These are phyloP conservation scores for Lagenaria siceraria DNA, from an alignment of 306 rosid genomes.

Conservation along the genomic window DNA sequence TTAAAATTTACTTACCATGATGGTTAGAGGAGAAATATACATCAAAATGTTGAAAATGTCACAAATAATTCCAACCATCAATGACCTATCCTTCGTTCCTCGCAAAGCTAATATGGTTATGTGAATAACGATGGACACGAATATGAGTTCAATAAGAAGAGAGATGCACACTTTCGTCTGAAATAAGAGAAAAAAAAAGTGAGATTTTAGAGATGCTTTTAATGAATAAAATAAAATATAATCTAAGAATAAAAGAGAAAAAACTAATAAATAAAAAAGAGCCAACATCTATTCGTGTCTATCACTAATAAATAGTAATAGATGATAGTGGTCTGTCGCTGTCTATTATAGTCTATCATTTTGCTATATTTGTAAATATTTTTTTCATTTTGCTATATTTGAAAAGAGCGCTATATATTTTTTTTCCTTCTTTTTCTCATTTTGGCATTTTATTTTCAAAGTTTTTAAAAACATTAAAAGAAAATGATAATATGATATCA, in stretches of 20 bases:
- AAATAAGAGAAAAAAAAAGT: background rate
- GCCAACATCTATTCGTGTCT: too few relatives aligned
- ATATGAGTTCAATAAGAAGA: conserved; percentile 16
- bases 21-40: conserved; percentile 11
- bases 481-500: too few relatives aligned
- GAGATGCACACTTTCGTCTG: conserved; percentile 29
- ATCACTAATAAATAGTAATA: too few relatives aligned
- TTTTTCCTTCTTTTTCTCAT: too few relatives aligned
- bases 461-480: too few relatives aligned
- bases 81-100: conserved; percentile 26
- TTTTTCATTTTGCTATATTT: too few relatives aligned
- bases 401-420: too few relatives aligned
- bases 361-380: too few relatives aligned
- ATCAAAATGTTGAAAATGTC: conserved; percentile 60
- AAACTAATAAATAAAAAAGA: too few relatives aligned
- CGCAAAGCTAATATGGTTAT: conserved; percentile 28
- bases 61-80: conserved; percentile 48
- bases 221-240: background rate
- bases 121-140: conserved; percentile 22
- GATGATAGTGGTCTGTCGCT: too few relatives aligned
- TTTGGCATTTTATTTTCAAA: too few relatives aligned
- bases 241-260: background rate
- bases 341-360: too few relatives aligned
- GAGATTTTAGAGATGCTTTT: background rate
- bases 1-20: background rate